Conservation (phyloP, 148 eudicot species). For the Silene uniflora region DNA sequence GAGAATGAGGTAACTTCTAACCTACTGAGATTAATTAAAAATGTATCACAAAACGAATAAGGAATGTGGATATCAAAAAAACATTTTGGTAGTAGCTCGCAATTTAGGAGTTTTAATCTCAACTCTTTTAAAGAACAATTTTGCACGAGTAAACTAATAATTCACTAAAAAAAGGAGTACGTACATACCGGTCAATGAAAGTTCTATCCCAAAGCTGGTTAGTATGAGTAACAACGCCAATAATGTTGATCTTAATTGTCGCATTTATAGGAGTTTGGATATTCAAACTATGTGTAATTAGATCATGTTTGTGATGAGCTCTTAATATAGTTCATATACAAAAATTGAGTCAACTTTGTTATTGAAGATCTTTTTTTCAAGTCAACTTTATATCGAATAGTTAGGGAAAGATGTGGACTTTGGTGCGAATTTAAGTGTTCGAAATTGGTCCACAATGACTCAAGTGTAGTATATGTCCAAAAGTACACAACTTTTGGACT, state of each 20-base stretch:
- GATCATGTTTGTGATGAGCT: no score
- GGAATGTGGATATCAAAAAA: no score
- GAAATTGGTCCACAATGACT: neutral
- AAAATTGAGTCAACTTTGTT: neutral
- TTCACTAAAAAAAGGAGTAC: no score
- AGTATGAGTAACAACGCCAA: neutral
- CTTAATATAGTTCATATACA: neutral
- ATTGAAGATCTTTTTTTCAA: no score
- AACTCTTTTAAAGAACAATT: no score
- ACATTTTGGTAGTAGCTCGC: no score
- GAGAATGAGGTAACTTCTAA: no score
- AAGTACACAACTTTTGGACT: neutral
- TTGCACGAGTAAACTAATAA: no score
- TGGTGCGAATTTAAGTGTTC: neutral
- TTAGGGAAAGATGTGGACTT: no score
- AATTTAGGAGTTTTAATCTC: no score
- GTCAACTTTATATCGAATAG: neutral
- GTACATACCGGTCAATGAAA: neutral
- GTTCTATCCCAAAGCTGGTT: neutral
- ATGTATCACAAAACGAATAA: no score
- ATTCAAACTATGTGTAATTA: neutral
- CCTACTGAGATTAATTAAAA: no score
- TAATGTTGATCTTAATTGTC: neutral
- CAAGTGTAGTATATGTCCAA: neutral
- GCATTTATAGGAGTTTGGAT: neutral